phyloP scores from a whole-genome alignment of 2,329 filamentous ascomycete genomes.

The Xylaria sp. region DNA sequence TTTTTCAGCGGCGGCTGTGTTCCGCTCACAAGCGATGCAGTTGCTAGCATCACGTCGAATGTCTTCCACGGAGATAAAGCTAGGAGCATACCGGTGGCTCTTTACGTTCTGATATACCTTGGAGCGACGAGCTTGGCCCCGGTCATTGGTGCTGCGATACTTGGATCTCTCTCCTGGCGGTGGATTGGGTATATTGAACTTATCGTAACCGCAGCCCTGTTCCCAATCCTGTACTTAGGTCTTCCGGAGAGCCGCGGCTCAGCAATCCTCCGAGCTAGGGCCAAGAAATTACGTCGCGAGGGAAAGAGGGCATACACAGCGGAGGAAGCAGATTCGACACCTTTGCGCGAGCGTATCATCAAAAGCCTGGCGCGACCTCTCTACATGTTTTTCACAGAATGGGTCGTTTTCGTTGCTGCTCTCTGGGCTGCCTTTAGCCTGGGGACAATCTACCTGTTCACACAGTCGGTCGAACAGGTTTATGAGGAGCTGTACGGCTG shows the following conservation, averaged over 20 bases:
- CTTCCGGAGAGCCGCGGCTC: slow-evolving; percentile 1
- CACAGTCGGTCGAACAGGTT: background rate
- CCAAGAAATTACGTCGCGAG: background rate
- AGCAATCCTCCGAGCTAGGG: background rate
- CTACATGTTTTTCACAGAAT: background rate
- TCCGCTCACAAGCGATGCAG: slow-evolving; percentile 1
- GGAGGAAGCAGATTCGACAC: background rate
- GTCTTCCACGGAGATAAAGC: background rate
- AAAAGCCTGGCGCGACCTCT: background rate
- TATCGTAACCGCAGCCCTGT: background rate
- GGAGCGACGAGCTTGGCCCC: slow-evolving; percentile 3
- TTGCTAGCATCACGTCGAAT: background rate
- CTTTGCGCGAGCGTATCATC: background rate
- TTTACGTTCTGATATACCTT: slow-evolving; percentile 5
- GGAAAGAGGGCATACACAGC: background rate
- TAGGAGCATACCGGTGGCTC: background rate
- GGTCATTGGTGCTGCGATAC: background rate
- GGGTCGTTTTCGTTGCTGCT: slow-evolving; percentile 1
- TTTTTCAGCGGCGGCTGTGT: slow-evolving; percentile 6
- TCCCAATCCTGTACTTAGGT: background rate
- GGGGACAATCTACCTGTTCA: background rate
- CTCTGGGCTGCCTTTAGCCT: background rate
- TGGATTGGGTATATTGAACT: slow-evolving; percentile 1
- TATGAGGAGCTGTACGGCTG: background rate
- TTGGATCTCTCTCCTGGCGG: slow-evolving; percentile 1